Conservation (phyloP, 352 stramenopile genomes). For the Thraustochytrium sp. region DNA sequence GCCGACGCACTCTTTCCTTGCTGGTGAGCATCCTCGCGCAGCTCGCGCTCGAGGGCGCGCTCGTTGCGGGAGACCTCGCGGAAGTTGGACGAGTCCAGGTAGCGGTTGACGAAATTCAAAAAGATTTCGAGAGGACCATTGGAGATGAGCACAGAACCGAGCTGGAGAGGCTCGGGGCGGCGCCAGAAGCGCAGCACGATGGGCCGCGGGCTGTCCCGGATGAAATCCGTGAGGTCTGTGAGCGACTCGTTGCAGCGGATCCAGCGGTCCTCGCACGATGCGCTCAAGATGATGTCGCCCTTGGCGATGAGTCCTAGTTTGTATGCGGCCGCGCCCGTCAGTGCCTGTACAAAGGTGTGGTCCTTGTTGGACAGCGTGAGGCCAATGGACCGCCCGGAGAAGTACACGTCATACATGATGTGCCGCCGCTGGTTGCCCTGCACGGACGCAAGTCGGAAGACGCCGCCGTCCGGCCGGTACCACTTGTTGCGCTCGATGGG, state of each 20-base stretch:
- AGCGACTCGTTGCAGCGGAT: slow-evolving; percentile 13
- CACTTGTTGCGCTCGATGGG: not conserved
- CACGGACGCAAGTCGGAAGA: not conserved
- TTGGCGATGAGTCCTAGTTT: slow-evolving; percentile 34
- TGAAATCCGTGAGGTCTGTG: slow-evolving; percentile 15
- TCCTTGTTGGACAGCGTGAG: slow-evolving; percentile 27
- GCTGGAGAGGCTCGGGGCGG: slow-evolving; percentile 20
- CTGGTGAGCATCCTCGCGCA: not conserved
- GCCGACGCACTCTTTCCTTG: not conserved
- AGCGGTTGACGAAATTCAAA: slow-evolving; percentile 10
- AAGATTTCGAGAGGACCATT: slow-evolving; percentile 17
- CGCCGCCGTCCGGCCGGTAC: not conserved
- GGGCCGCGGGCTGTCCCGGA: slow-evolving; percentile 11
- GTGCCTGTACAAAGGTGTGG: slow-evolving; percentile 24
- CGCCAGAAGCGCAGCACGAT: slow-evolving; percentile 35
- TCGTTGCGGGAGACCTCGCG: not conserved
- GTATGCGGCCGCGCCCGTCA: not conserved
- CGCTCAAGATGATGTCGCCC: slow-evolving; percentile 36
- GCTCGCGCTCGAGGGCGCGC: not conserved
- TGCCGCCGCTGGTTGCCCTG: not conserved
- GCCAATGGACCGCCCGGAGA: slow-evolving; percentile 22
- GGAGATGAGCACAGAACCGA: not conserved
- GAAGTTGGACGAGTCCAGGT: slow-evolving; percentile 32
- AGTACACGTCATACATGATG: slow-evolving; percentile 32
- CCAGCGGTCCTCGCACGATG: slow-evolving; percentile 12